Conservation (phyloP, 2,329 filamentous ascomycete genomes). For the Hymenoscyphus albidus region DNA sequence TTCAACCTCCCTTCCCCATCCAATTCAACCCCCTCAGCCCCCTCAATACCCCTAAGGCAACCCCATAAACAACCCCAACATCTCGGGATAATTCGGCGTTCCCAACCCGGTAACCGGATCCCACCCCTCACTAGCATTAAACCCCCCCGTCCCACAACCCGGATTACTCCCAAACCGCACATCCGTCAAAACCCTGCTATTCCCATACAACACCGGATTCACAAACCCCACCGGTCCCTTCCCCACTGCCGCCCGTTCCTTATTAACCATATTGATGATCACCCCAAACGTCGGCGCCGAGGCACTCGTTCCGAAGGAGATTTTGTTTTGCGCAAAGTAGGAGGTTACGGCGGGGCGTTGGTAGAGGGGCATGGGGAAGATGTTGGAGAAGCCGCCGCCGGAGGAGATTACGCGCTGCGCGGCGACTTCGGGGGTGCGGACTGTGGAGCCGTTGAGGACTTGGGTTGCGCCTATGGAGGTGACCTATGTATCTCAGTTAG, state of each 20-base stretch:
- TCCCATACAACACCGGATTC: slow-evolving; percentile 35
- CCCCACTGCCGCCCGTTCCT: slow-evolving; percentile 35
- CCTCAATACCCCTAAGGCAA: slow-evolving; percentile 20
- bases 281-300: slow-evolving; percentile 40
- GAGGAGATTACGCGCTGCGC: slow-evolving; percentile 64
- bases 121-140: slow-evolving; percentile 33
- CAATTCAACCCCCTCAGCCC: too few species aligned
- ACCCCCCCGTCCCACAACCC: slow-evolving; percentile 35
- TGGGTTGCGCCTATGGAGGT: slow-evolving; percentile 51
- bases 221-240: slow-evolving; percentile 39
- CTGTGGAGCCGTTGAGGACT: slow-evolving; percentile 37
- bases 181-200: slow-evolving; percentile 33
- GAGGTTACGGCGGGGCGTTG: slow-evolving; percentile 36
- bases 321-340: slow-evolving; percentile 29
- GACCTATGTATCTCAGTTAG: slow-evolving; percentile 32
- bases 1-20: too few species aligned
- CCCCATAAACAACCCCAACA: slow-evolving; percentile 29
- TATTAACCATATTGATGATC: slow-evolving; percentile 43
- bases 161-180: slow-evolving; percentile 33
- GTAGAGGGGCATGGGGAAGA: slow-evolving; percentile 45
- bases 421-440: slow-evolving; percentile 40
- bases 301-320: slow-evolving; percentile 36
- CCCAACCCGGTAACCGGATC: slow-evolving; percentile 37
- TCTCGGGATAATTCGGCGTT: slow-evolving; percentile 31
- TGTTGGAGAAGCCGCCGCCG: slow-evolving; percentile 66